A percentile compares a stretch with the other conserved stretches of the same genome.
Conservation (phyloP, 768 basidiomycete genomes). For the Stropharia rugosoannulata region DNA sequence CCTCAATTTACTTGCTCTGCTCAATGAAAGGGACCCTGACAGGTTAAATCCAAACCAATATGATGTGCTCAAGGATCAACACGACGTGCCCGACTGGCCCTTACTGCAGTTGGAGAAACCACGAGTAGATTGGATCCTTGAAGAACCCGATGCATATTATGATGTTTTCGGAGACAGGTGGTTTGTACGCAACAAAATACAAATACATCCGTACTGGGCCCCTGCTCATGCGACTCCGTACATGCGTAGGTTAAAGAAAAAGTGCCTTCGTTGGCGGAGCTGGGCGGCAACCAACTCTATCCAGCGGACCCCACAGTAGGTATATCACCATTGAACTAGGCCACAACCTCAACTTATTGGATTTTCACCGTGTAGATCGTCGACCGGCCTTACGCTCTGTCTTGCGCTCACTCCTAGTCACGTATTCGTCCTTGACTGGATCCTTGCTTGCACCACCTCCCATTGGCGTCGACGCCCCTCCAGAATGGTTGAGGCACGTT, state of each 20-base stretch:
- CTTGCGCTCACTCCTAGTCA: constrained; percentile 74
- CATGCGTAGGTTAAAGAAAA: constrained; percentile 71
- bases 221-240: neutral
- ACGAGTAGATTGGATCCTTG: constrained; percentile 86
- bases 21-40: constrained; percentile 52
- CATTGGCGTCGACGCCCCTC: constrained; percentile 40
- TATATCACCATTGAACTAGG: constrained; percentile 24
- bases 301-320: constrained; percentile 70
- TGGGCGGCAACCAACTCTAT: constrained; percentile 80
- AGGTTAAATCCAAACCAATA: constrained; percentile 49
- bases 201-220: neutral
- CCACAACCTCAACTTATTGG: neutral
- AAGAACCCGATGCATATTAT: constrained; percentile 73
- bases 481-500: constrained; percentile 73
- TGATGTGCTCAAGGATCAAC: constrained; percentile 66
- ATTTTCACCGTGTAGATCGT: constrained; percentile 50
- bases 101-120: constrained; percentile 80
- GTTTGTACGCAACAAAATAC: constrained; percentile 62
- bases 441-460: constrained; percentile 67
- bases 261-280: constrained; percentile 78
- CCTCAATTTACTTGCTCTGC: constrained; percentile 61
- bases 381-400: constrained; percentile 72
- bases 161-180: constrained; percentile 86
- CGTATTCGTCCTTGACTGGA: constrained; percentile 72
- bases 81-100: constrained; percentile 77